Evolutionary conservation across 495 filamentous ascomycete species (phyloP).

Genomic region (Xylaria castorea): DNA sequence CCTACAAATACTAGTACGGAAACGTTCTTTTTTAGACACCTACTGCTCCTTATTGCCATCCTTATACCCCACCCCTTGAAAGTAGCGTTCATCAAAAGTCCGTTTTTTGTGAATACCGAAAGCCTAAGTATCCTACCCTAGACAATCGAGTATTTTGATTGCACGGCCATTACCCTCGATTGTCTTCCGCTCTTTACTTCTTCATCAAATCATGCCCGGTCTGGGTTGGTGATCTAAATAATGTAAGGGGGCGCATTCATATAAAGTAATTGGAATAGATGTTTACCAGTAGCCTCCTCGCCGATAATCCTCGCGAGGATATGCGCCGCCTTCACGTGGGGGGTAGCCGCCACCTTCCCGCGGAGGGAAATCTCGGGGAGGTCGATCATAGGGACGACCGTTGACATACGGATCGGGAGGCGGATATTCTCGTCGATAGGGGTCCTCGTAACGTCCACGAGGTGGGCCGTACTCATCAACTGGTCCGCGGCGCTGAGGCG

Average conservation of each 20-base stretch:
- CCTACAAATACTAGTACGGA: slow-evolving; percentile 5
- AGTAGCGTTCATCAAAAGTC: background rate
- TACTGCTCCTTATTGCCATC: slow-evolving; percentile 15
- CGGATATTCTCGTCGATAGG: slow-evolving; percentile 66
- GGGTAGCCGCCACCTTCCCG: slow-evolving; percentile 56
- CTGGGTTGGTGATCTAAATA: slow-evolving; percentile 38
- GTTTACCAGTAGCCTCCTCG: slow-evolving; percentile 55
- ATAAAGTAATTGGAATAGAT: slow-evolving; percentile 32
- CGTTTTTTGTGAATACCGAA: slow-evolving; percentile 16
- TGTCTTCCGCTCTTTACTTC: slow-evolving; percentile 11
- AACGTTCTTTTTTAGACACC: slow-evolving; percentile 6
- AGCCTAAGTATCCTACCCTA: slow-evolving; percentile 23
- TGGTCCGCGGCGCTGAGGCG: slow-evolving; percentile 74
- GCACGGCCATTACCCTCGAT: slow-evolving; percentile 8
- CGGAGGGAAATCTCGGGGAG: slow-evolving; percentile 60
- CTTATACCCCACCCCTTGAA: background rate
- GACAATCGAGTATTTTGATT: slow-evolving; percentile 20
- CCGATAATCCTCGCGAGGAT: slow-evolving; percentile 53
- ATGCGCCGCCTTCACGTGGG: slow-evolving; percentile 53
- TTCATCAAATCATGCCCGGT: slow-evolving; percentile 25
- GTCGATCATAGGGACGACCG: slow-evolving; percentile 66
- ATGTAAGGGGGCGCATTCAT: slow-evolving; percentile 42
- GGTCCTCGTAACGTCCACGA: slow-evolving; percentile 66
- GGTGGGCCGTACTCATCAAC: slow-evolving; percentile 79
- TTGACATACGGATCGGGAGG: slow-evolving; percentile 70